A percentile compares a stretch with the other conserved stretches of the same genome.
Conservation (phyloP, 192 early-diverging fungal genomes). For the Backusella tarrabulga region DNA sequence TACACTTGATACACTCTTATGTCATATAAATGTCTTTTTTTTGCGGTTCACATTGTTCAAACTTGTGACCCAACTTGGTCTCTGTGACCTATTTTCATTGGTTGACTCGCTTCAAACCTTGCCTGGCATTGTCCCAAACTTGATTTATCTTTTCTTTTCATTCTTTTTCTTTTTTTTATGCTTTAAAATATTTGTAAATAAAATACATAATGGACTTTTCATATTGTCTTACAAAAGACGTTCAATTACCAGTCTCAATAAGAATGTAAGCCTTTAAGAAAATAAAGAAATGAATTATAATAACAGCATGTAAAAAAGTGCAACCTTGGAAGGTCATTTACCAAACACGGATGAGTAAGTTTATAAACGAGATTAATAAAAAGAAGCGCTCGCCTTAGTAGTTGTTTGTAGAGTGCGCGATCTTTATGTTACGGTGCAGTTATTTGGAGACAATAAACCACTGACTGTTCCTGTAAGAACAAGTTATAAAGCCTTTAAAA, state of each 20-base stretch:
- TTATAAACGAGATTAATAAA: neutral
- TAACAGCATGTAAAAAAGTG: conserved; percentile 3
- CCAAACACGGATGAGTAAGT: neutral
- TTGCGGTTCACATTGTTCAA: no score
- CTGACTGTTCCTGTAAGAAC: conserved; percentile 66
- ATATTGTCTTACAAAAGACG: conserved; percentile 64
- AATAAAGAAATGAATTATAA: neutral
- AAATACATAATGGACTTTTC: conserved; percentile 59
- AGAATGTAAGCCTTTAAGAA: conserved; percentile 50
- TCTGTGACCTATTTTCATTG: no score
- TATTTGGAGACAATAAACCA: conserved; percentile 69
- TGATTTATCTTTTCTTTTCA: neutral
- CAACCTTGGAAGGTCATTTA: conserved; percentile 36
- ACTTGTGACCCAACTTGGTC: no score
- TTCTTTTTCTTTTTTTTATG: neutral
- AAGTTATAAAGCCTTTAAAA: conserved; percentile 59
- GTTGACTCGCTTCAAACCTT: no score
- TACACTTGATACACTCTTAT: no score
- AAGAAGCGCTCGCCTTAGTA: conserved; percentile 6
- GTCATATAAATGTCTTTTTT: no score
- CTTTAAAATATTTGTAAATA: neutral
- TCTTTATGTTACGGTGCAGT: conserved; percentile 63
- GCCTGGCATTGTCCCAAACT: neutral
- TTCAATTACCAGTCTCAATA: conserved; percentile 58
- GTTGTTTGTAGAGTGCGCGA: conserved; percentile 46